phyloP scores from a whole-genome alignment of 2,329 filamentous ascomycete genomes.

The Exophiala sideris region DNA sequence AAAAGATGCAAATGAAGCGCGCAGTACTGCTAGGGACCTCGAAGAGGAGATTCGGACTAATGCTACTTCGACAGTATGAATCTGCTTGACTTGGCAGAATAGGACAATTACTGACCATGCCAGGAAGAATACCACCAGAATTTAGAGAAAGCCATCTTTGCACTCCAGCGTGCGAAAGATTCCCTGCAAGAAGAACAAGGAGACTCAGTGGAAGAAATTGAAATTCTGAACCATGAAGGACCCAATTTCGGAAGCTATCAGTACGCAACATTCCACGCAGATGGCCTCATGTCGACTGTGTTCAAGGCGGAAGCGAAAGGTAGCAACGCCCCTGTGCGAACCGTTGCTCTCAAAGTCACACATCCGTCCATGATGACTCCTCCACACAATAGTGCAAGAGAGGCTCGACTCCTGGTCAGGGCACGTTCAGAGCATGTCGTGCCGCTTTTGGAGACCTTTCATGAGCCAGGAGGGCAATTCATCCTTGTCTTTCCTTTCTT shows the following conservation, averaged over 20 bases:
- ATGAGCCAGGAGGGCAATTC: slow-evolving; percentile 65
- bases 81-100: background rate
- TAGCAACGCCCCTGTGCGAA: slow-evolving; percentile 34
- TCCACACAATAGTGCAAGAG: slow-evolving; percentile 78
- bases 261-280: slow-evolving; percentile 54
- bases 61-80: slow-evolving; percentile 55
- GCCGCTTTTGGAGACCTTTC: slow-evolving; percentile 67
- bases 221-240: slow-evolving; percentile 33
- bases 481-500: slow-evolving; percentile 84
- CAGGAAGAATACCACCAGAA: slow-evolving; percentile 57
- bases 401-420: slow-evolving; percentile 68
- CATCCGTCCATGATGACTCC: slow-evolving; percentile 67
- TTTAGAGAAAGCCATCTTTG: slow-evolving; percentile 40
- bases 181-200: slow-evolving; percentile 19
- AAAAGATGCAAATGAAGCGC: slow-evolving; percentile 44
- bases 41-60: slow-evolving; percentile 64
- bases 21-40: slow-evolving; percentile 59
- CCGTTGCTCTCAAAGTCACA: slow-evolving; percentile 81
- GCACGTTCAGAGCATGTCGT: slow-evolving; percentile 54
- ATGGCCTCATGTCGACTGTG: slow-evolving; percentile 78
- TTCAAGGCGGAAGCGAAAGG: slow-evolving; percentile 60
- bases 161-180: slow-evolving; percentile 32
- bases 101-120: slow-evolving; percentile 25
- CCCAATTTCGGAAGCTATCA: slow-evolving; percentile 53
- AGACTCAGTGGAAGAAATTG: slow-evolving; percentile 19